Evolutionary conservation across 495 filamentous ascomycete species (phyloP), one percentile per base, ranked within the genome.

Genomic region (Oleoguttula mirabilis): DNA sequence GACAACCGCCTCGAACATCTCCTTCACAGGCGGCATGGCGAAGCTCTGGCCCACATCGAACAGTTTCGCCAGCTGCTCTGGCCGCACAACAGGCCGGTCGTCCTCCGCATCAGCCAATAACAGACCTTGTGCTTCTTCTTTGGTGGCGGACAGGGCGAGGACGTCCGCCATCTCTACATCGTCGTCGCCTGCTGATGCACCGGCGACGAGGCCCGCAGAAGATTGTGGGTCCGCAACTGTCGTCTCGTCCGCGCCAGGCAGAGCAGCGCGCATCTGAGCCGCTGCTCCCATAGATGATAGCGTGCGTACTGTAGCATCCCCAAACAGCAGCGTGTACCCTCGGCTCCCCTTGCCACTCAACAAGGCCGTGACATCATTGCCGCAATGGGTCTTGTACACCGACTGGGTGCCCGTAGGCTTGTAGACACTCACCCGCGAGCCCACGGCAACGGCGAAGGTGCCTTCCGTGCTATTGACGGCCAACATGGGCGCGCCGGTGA

Each of bases 1-100:
- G 1, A 76, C 76, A 14, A 94, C 80, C 41, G 77, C 74, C 48
- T 79, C 72, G 57, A 93, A 92, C 53, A 92, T 65, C 39, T 85
- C 77, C 39, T 74, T 72, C 31, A 90, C 75, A 28, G 83, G 75
- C 21, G 84, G 83, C 61, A 90, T 68, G 8, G 80, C 78, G 60
- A 79, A 84, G 5, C 82, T 70, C 19, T 82, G 79, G 1, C 72
- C 77, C 23, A 71, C 69, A 41, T 85, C 77, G 57, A 93, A 90
- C 7, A 92, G 69, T 45, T 73, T 68, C 10, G 80, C 70, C 36
- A 94, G 62, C 45, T 73, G 74, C 52, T 84, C 77, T 30, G 68
- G 67, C 21, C 76, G 63, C 17, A 82, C 69, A 17, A 80, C 68
- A 2, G 67, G 70, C 10, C 64, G 56, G 22, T 69, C 63, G 16